Evolutionary conservation across 345 rosid genomes (phyloP), one percentile per base, ranked within the genome.

Genomic region (Populus deltoides): DNA sequence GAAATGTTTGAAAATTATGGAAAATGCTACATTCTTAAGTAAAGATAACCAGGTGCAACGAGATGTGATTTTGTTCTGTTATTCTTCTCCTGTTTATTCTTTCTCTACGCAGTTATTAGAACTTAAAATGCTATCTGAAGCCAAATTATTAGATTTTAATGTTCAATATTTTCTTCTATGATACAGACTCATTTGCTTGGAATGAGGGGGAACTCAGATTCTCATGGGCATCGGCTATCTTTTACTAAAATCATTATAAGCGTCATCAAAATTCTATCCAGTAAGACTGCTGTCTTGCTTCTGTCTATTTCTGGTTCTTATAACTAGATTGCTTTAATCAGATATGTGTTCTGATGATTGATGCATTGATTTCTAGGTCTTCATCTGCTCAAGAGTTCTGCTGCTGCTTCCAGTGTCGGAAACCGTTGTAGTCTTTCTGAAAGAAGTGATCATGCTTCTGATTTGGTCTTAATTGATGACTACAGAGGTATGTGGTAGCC

Each of bases 1-100:
- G 41, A 93, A 91, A 90, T 92, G 94, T 87, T 80, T 93, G 85
- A 95, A 89, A 86, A 93, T 93, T 80, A 92, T 95, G 99, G 99
- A 95, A 85, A 95, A 95, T 88, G 96, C 98, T 61, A 92, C 97
- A 47, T 89, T 93, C 84, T 88, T 92, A 10, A 95, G 97, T 84
- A 87, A 88, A 75, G 94, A 91, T 71, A 95, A 95, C 80, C 99
- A 95, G 97, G 99, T 94, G 85, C 70, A 31, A 65, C 43, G 5
- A 67, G 67, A 51, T 41, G 35, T 68, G 22, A 41, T 38, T 71
- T 75, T 73, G 73, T 63, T 51, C 61, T 59, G 18, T 59, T 71
- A 43, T 85, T 51, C 68, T 57, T 61, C 29, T 67, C 61, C 33
- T 77, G 4, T 45, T 62, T n/a, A 71, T 45, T 72, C 59, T 66